Percentiles rank a stretch among this genome's conserved stretches.
These are phyloP conservation scores for Aspergillus piperis DNA, from an alignment of 2,329 filamentous ascomycete species.

Conservation along the genomic window DNA sequence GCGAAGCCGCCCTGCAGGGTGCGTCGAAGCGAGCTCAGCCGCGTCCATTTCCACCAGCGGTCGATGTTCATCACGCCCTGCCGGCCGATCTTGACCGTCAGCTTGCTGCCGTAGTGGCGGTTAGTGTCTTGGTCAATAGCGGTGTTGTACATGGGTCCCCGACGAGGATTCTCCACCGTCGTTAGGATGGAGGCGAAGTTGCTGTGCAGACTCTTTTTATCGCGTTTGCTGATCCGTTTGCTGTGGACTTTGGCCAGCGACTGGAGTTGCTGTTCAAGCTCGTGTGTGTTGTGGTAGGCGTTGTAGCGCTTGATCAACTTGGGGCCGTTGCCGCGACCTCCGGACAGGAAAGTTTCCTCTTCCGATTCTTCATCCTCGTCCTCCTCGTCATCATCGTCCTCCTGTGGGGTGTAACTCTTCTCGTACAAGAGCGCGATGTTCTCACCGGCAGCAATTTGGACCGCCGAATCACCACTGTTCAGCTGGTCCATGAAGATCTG, in stretches of 20 bases:
- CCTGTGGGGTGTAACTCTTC: constrained; percentile 62
- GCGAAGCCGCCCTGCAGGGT: constrained; percentile 64
- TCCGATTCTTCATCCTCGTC: constrained; percentile 49
- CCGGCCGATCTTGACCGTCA: constrained; percentile 60
- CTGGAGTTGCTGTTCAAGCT: constrained; percentile 61
- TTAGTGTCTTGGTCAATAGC: constrained; percentile 64
- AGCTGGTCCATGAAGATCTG: constrained; percentile 85
- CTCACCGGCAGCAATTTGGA: constrained; percentile 75
- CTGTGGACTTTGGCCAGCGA: constrained; percentile 62
- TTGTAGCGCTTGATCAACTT: constrained; percentile 65
- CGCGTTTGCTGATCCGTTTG: constrained; percentile 65
- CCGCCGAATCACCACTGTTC: constrained; percentile 68
- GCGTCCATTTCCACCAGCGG: constrained; percentile 72
- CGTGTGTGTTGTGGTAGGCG: constrained; percentile 64
- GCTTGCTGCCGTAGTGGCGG: constrained; percentile 61
- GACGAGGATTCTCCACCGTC: constrained; percentile 66
- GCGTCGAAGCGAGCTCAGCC: constrained; percentile 62
- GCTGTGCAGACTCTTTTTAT: constrained; percentile 66
- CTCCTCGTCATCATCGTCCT: constrained; percentile 59
- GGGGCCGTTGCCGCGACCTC: constrained; percentile 32
- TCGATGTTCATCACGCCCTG: constrained; percentile 65
- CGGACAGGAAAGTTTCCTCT: constrained; percentile 35
- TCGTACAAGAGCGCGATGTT: constrained; percentile 85
- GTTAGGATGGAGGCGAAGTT: constrained; percentile 67
- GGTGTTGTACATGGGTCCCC: constrained; percentile 66